Evolutionary conservation across 352 stramenopile genomes (phyloP), one percentile per base, ranked within the genome.

Genomic region (Pythium apleroticum): DNA sequence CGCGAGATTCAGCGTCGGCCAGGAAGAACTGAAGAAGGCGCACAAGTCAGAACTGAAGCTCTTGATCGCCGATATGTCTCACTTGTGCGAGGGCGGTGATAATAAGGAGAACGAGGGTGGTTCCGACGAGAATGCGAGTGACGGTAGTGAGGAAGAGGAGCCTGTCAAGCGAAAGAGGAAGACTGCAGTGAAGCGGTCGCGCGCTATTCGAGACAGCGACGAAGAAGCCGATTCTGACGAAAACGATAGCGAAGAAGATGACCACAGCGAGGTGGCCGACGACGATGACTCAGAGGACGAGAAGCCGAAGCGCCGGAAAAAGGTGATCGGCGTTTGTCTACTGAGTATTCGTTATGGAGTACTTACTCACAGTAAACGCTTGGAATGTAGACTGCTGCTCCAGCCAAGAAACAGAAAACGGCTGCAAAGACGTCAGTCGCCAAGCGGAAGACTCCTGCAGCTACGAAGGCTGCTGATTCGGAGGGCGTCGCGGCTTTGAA

Each of bases 401-500:
- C 49, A 25, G 19, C 28, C 2, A 65, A 52, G 41, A 70, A 71
- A 19, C 19, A 39, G 3, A 71, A 65, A 53, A 31, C 43, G 5
- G 22, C 45, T 4, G 19, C 60, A n/a, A 63, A 57, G 52, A n/a
- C 52, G 15, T 25, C 43, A 4, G 43, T n/a, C 4, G 11, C 35
- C 52, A 66, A 63, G 43, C 66, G 37, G 25, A 63, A 66, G 45
- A 48, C 61, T 20, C 55, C 66, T 28, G 49, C 35, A 4, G 8
- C 52, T 24, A 25, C 49, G 4, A 66, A 71, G 24, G 8, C 43
- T 22, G 46, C 53, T 6, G 64, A 71, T 9, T 70, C 84, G 7
- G 65, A 74, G 0, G 84, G 86, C 5, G 52, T 93, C 24, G 66
- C 73, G 12, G 60, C 77, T 12, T 74, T 95, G 17, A 95, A 93